Base-by-base conservation (phyloP, 2,329 filamentous ascomycete species). In the Hortaea sp. region DNA sequence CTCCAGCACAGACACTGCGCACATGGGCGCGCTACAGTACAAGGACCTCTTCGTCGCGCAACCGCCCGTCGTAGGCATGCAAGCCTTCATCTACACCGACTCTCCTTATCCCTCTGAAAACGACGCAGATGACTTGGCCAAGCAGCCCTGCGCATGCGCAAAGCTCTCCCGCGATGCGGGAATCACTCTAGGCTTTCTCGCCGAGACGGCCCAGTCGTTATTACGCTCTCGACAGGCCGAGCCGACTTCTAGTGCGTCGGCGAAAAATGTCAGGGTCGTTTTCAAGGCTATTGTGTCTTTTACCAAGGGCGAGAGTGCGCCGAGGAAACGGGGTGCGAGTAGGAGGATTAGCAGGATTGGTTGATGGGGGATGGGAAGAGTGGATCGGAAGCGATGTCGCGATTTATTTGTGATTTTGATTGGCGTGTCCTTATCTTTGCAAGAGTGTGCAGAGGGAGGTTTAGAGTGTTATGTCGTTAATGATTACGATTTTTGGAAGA, bases 231-330 rank as follows among this genome's bases (percentile, higher is more conserved):
- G 20, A 11, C 9, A 34, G 31, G 31, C 12, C 27, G n/a, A 20
- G 20, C 20, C 20, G 20, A 20, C 20, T 20, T 20, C 20, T 20
- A 20, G 20, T 20, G 20, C 20, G 20, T 37, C 13, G 32, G 11
- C 45, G 30, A 12, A 20, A 20, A 20, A 20, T 20, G 20, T 20
- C 20, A 20, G 20, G 20, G 49, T 56, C 7, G 28, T 55, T 6
- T 61, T 57, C 53, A 60, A 52, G 28, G 55, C 59, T 2, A 58
- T 61, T 32, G 46, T 61, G 34, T 61, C 58, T 1, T 61, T 57
- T 42, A 48, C 46, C 11, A 41, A 52, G 12, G 43, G 53, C 7
- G 48, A 49, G 6, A 28, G 45, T 12, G 41, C 42, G 34, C 35
- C 39, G 35, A 49, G 51, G 43, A 55, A 54, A 43, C 52, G 53